Evolutionary conservation across 1,139 yeast genomes (phyloP).

Genomic region (Candida sp.): DNA sequence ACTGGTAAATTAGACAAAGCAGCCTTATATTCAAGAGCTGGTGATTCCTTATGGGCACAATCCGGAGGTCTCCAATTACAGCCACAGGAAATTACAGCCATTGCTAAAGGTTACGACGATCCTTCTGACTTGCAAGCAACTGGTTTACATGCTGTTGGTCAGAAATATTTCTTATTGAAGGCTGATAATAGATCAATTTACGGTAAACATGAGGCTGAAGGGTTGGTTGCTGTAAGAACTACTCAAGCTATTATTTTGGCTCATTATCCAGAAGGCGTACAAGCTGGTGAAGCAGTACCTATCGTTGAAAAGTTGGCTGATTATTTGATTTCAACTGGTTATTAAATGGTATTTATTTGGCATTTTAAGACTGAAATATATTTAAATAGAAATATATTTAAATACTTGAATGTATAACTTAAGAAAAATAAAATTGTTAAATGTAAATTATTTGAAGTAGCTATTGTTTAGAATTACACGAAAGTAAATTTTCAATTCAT

Average conservation of each 20-base stretch:
- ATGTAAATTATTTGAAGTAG: too few species aligned
- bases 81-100: constrained; percentile 66
- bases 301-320: constrained; percentile 95
- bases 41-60: constrained; percentile 94
- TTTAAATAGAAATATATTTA: too few species aligned
- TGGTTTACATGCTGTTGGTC: constrained; percentile 83
- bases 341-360: constrained; percentile 30
- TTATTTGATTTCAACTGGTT: constrained; percentile 83
- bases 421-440: too few species aligned
- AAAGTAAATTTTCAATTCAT: too few species aligned
- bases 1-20: constrained; percentile 91
- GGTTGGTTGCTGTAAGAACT: constrained; percentile 88
- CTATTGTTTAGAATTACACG: too few species aligned
- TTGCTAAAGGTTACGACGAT: constrained; percentile 80
- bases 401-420: too few species aligned
- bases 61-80: constrained; percentile 67
- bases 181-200: constrained; percentile 94
- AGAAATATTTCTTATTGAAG: constrained; percentile 82
- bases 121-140: constrained; percentile 75
- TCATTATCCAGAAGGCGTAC: constrained; percentile 90
- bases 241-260: constrained; percentile 89
- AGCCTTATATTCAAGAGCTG: constrained; percentile 89
- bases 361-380: too few species aligned
- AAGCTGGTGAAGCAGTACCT: constrained; percentile 93
- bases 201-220: constrained; percentile 87